phyloP scores from a whole-genome alignment of 2,329 filamentous ascomycete species.

The Verticillium klebahnii region DNA sequence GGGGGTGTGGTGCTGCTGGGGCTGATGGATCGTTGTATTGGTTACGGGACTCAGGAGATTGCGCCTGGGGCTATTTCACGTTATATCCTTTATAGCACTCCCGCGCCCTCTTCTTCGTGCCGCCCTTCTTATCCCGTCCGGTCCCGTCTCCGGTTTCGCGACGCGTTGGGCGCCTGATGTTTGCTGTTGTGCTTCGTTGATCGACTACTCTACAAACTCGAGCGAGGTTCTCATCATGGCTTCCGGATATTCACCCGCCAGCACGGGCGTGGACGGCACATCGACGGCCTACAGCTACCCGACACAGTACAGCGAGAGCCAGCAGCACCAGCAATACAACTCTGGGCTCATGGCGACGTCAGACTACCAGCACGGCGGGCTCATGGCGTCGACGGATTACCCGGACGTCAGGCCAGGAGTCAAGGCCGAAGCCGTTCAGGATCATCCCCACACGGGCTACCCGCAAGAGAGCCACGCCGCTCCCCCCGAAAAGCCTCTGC shows the following conservation, averaged over 20 bases:
- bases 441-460: not conserved
- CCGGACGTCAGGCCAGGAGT: not conserved
- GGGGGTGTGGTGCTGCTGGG: not conserved
- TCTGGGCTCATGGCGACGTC: not conserved
- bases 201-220: not conserved
- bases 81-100: not conserved
- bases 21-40: not conserved
- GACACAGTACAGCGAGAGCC: slow-evolving; percentile 2
- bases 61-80: not conserved
- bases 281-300: not conserved
- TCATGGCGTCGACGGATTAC: not conserved
- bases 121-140: not conserved
- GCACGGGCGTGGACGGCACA: slow-evolving; percentile 4
- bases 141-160: not conserved
- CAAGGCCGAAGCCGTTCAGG: not conserved
- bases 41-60: not conserved
- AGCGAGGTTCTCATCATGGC: not conserved
- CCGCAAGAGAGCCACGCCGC: not conserved
- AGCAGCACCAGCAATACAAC: slow-evolving; percentile 1
- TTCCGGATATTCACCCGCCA: not conserved
- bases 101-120: not conserved
- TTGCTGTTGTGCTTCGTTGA: not conserved
- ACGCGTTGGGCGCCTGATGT: not conserved
- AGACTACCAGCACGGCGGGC: not conserved
- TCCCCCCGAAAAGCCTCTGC: not conserved